Conservation (phyloP, 352 stramenopile species). For the Globisporangium lucens region DNA sequence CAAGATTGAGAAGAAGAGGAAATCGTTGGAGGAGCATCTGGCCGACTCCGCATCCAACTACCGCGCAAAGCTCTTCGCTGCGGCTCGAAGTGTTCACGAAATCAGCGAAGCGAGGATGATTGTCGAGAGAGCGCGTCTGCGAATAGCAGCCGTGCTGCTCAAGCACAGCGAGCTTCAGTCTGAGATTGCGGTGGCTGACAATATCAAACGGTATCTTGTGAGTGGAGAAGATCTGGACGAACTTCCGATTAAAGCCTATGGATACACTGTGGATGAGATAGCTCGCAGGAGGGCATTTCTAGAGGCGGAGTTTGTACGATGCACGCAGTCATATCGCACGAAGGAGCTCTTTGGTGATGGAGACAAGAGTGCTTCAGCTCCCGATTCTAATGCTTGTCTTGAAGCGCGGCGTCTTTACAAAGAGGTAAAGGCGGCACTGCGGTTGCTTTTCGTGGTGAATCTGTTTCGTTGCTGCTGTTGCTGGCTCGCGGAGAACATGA, state of each 20-base stretch:
- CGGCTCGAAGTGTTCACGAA: slow-evolving; percentile 15
- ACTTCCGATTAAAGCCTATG: background rate
- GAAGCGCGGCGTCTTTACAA: slow-evolving; percentile 35
- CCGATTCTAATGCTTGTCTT: background rate
- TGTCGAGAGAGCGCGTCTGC: slow-evolving; percentile 33
- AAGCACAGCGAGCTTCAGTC: slow-evolving; percentile 32
- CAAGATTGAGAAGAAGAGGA: slow-evolving; percentile 54
- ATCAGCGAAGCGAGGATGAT: slow-evolving; percentile 32
- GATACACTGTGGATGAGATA: background rate
- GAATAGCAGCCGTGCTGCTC: slow-evolving; percentile 30
- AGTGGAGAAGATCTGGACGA: slow-evolving; percentile 6
- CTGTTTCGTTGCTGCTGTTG: slow-evolving; percentile 58
- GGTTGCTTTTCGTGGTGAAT: slow-evolving; percentile 53
- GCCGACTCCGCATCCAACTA: slow-evolving; percentile 23
- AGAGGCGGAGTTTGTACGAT: slow-evolving; percentile 19
- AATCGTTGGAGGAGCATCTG: slow-evolving; percentile 28
- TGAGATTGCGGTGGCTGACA: slow-evolving; percentile 20
- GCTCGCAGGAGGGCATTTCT: slow-evolving; percentile 16
- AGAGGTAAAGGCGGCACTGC: slow-evolving; percentile 30
- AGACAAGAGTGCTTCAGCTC: background rate
- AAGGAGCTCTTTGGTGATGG: background rate
- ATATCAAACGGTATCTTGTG: slow-evolving; percentile 19
- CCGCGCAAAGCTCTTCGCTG: slow-evolving; percentile 26
- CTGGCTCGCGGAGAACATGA: slow-evolving; percentile 61
- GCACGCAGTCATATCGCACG: slow-evolving; percentile 21